Evolutionary conservation across 2,329 filamentous ascomycete genomes (phyloP), one percentile per base, ranked within the genome.

Genomic region (Epichloe baconii): DNA sequence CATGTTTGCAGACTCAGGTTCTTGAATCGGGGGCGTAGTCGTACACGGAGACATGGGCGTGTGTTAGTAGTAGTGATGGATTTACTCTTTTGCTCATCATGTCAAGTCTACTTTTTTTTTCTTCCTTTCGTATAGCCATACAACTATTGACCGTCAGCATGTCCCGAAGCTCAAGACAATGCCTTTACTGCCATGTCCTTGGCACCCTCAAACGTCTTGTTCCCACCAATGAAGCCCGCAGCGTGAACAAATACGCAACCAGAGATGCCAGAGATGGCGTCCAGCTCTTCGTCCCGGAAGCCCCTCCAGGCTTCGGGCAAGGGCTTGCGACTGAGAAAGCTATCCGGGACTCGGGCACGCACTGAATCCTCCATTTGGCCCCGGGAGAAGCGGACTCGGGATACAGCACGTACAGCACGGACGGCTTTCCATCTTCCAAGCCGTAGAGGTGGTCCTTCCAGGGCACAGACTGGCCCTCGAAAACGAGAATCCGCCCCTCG

Each of bases 371-470:
- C 93, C 93, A 97, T 71, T 93, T 95, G 62, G 85, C 77, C 56
- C 79, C 85, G 44, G 82, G 79, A 44, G 78, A 75, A 31, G 82
- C 78, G 62, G 80, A 87, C 73, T 98, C 91, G 0, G 89, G 86
- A 69, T 97, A 97, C 26, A 97, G 74, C 14, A 95, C 90, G 64
- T 96, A 97, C 48, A 90, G 75, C 4, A 91, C 82, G 59, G 63
- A 63, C 7, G 65, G 58, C 80, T 54, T 78, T 41, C 80, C 71
- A 19, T 68, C 76, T 70, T 98, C 93, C 31, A 97, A 78, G 17
- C 78, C 82, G 71, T 95, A 97, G 17, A 98, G 77, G 67, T 98
- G 93, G 63, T 97, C 91, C 67, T 95, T 93, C 93, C 93, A 97
- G 2, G 91, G 91, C 54, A 91, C 86, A 53, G 85, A 82, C 64